Percentiles rank a stretch among this genome's conserved stretches.
phyloP scores from a whole-genome alignment of 805 yeast species.

The Lipomyces mesembrius region DNA sequence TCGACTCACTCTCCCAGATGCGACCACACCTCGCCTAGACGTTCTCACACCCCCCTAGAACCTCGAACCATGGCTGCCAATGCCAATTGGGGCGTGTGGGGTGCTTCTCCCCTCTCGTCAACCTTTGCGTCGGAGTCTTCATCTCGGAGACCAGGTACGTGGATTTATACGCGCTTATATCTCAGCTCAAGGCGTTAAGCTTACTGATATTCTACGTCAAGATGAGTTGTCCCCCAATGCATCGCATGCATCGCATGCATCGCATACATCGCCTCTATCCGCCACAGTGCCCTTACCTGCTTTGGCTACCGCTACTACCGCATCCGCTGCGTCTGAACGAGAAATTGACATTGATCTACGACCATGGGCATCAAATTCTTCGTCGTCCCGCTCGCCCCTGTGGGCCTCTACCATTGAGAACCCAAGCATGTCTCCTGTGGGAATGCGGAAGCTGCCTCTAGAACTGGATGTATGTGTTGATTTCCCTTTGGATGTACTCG shows the following conservation, averaged over 20 bases:
- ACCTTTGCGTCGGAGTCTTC: conserved; percentile 9
- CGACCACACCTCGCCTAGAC: not conserved
- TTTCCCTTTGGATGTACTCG: not conserved
- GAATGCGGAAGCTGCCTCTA: conserved; percentile 30
- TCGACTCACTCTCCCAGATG: conserved; percentile 2
- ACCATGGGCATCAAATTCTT: conserved; percentile 33
- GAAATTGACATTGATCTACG: conserved; percentile 33
- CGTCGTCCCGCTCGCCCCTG: conserved; percentile 35
- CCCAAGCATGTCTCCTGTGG: conserved; percentile 28
- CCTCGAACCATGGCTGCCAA: conserved; percentile 30
- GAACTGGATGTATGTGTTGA: conserved; percentile 28
- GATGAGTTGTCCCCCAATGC: conserved; percentile 26
- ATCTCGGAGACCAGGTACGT: conserved; percentile 19
- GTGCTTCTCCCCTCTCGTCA: conserved; percentile 31
- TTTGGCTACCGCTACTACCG: conserved; percentile 7
- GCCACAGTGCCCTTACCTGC: conserved; percentile 11
- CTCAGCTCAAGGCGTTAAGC: not conserved
- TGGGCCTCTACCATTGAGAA: conserved; percentile 25
- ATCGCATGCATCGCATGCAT: conserved; percentile 6
- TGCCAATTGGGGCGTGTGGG: conserved; percentile 38
- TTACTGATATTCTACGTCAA: not conserved
- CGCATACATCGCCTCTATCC: conserved; percentile 24
- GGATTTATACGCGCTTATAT: not conserved
- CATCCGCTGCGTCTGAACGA: conserved; percentile 24
- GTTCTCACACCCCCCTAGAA: not conserved